Base-by-base conservation (phyloP, 805 yeast species). In the Wickerhamiella qilinensis region DNA sequence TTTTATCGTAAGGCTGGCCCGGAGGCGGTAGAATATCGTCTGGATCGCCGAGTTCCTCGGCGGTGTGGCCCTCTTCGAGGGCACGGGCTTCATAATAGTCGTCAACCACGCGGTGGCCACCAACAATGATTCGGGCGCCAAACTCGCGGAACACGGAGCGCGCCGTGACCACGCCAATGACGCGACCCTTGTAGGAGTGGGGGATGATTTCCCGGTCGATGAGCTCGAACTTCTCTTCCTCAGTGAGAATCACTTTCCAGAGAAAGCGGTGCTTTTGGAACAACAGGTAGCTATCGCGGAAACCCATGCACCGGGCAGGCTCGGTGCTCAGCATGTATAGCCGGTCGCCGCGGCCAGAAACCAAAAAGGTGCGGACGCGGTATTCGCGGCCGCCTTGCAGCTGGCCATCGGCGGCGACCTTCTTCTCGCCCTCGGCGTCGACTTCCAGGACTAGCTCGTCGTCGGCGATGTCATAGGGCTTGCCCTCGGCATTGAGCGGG, bases 261-360 rank as follows among this genome's bases (percentile, higher is more conserved):
- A 91, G 63, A 37, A 72, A 65, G 37, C 75, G 70, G 60, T 88
- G 94, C 36, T 85, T 80, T 54, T 86, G 93, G 61, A 88, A 85
- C 43, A 88, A 65, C 38, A 85, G 64, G 52, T 88, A 85, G 2
- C 94, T 82, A 54, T 88, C 96, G 48, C 95, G 69, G 60, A 85
- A 82, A 3, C 96, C 97, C 44, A 88, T 84, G 51, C 88, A 75
- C 48, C 97, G 71, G 1, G 98, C 96, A 2, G 95, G 94, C 54
- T 91, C 98, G 0, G 97, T 86, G 2, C 94, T 77, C 35, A 91
- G 71, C 94, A 88, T 86, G 57, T 73, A 91, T 41, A 76, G 65
- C 46, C 76, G 67, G 17, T 74, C 71, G 7, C 94, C 95, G 39
- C 73, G 65, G 3, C 73, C 76, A 31, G 43, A 41, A 18, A 63